Evolutionary conservation across 2,329 filamentous ascomycete genomes (phyloP), one percentile per base, ranked within the genome.

Genomic region (Penicillium verrucosum): DNA sequence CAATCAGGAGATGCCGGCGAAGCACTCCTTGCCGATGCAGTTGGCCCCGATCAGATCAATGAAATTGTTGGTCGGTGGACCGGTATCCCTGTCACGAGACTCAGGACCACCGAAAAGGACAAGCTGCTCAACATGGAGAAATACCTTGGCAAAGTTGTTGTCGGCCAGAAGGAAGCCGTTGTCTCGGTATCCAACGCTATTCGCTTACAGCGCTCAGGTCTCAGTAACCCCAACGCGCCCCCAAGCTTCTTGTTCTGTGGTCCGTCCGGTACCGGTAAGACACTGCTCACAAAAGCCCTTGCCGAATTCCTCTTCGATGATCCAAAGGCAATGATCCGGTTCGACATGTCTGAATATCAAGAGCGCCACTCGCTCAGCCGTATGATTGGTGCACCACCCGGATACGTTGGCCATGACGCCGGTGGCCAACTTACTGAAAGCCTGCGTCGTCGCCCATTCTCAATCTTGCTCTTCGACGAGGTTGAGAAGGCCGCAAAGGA

Each of bases 271-370:
- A 99, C 94, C 12, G 94, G 94, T 81, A 99, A 99, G 80, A 99
- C 94, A 18, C 81, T 99, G 21, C 86, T 99, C 56, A 97, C 93
- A 63, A 99, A 99, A 77, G 94, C 93, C 16, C 82, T 99, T 58
- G 94, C 94, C 47, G 94, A 99, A 75, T 99, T 99, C 80, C 81
- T 99, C 29, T 99, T 99, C 78, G 94, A 99, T 72, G 94, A 99
- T 66, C 79, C 93, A 27, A 97, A 97, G 80, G 82, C 93, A 34
- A 97, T 99, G 94, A 96, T 99, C 68, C 89, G 94, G 38, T 96
- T 99, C 78, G 94, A 99, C 73, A 99, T 99, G 94, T 97, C 93
- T 5, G 94, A 99, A 76, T 99, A 99, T 75, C 95, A 99, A 76
- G 94, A 99, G 77, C 88, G 93, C 5, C 94, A 99, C 74, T 89